A percentile compares a stretch with the other conserved stretches of the same genome.
Conservation (phyloP, 2,329 filamentous ascomycete genomes). For the Nannizzia gypsea region DNA sequence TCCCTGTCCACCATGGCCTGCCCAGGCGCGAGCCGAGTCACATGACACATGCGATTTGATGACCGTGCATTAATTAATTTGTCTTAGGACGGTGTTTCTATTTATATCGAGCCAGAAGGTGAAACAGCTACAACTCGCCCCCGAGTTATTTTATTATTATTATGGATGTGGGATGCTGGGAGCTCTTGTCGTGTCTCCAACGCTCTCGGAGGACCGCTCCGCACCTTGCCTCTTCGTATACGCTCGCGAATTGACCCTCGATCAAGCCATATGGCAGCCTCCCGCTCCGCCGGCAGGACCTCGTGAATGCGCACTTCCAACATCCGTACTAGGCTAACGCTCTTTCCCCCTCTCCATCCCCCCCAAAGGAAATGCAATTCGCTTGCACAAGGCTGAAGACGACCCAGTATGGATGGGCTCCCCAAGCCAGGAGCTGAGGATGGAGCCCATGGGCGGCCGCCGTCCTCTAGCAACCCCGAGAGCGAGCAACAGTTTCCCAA, state of each 20-base stretch:
- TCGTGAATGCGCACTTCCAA: background rate
- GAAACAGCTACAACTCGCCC: background rate
- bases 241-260: background rate
- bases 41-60: constrained; percentile 1
- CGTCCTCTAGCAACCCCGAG: background rate
- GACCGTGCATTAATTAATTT: constrained; percentile 1
- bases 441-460: background rate
- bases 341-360: background rate
- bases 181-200: background rate
- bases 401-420: constrained; percentile 1
- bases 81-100: background rate
- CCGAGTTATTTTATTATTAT: background rate
- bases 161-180: constrained; percentile 1
- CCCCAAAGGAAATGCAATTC: constrained; percentile 1
- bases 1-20: no score
- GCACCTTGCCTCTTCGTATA: background rate
- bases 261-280: background rate
- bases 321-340: background rate
- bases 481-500: background rate
- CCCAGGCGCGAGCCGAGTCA: background rate
- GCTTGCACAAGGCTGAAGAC: constrained; percentile 5
- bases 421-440: constrained; percentile 1
- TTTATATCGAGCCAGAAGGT: background rate
- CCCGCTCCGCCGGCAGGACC: background rate
- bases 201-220: background rate